Evolutionary conservation across 345 rosid genomes (phyloP).

Genomic region (Pseudoturritis turrita): DNA sequence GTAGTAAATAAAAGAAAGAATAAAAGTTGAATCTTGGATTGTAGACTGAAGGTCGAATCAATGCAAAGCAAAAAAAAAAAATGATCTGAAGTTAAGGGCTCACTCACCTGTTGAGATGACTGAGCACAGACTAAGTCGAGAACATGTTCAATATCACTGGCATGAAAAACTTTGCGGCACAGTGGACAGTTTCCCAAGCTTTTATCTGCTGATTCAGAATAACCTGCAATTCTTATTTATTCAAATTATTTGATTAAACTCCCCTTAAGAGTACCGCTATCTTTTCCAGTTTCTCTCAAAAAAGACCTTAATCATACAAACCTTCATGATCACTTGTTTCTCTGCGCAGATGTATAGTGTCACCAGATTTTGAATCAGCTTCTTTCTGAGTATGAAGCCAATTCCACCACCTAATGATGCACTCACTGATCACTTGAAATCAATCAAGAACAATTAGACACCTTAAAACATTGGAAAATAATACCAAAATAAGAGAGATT

Average conservation of each 20-base stretch:
- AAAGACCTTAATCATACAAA: slow-evolving; percentile 9
- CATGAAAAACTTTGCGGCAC: slow-evolving; percentile 73
- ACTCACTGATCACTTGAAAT: slow-evolving; percentile 50
- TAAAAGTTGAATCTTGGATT: background rate
- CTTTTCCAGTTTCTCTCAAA: background rate
- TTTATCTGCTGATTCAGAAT: slow-evolving; percentile 32
- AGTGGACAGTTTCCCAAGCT: slow-evolving; percentile 77
- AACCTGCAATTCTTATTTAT: slow-evolving; percentile 12
- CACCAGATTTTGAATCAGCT: slow-evolving; percentile 24
- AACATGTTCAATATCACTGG: slow-evolving; percentile 75
- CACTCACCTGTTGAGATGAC: slow-evolving; percentile 45
- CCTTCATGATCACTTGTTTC: slow-evolving; percentile 37
- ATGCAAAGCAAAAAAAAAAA: background rate
- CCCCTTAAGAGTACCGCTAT: background rate
- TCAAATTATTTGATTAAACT: background rate
- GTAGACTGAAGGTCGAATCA: background rate
- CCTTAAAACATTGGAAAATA: slow-evolving; percentile 1
- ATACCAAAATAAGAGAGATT: background rate
- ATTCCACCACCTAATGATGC: slow-evolving; percentile 89
- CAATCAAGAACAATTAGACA: slow-evolving; percentile 12
- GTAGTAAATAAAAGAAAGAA: background rate
- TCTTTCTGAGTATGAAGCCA: slow-evolving; percentile 64
- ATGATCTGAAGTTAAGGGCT: background rate
- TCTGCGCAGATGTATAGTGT: slow-evolving; percentile 17
- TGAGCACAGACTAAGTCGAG: slow-evolving; percentile 58